Evolutionary conservation across 1,284 basidiomycete species (phyloP), one percentile per base, ranked within the genome.

Genomic region (Boletus smithii): DNA sequence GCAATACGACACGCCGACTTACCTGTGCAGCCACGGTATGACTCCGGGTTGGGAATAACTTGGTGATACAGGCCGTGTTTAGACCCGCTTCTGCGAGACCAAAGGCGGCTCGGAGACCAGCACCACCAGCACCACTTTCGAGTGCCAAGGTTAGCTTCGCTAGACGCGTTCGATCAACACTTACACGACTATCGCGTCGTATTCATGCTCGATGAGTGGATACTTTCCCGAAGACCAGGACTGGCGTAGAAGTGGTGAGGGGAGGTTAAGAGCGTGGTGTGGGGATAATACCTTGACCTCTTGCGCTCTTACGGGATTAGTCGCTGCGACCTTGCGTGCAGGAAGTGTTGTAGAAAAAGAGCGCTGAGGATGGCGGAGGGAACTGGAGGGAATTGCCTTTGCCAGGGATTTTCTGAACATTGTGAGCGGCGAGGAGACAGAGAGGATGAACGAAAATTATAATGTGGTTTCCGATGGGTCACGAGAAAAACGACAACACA

Each of bases 1-100:
- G 10, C 16, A 42, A 30, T 13, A 33, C 5, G 34, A 44, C 42
- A 17, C 20, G n/a, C n/a, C 16, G 32, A 67, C 75, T 45, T 61
- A 85, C 86, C 80, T 98, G 95, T 46, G 97, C 97, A 53, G 97
- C 97, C 58, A 99, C 97, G 33, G 97, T 99, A 71, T 99, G 97
- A 74, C 89, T 94, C 71, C 97, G 84, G 23, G 97, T 99, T n/a
- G 97, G 97, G 80, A 99, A 99, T 20, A 99, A 81, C 74, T 99
- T 99, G 60, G 95, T 95, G 69, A 98, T 97, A 70, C 95, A 98
- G 22, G 93, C 94, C 32, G 93, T 99, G 70, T 98, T 99, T 71
- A 98, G 88, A 48, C 97, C 97, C 57, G 91, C 93, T 73, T 99
- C 95, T 57, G 97, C 97, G 39, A 99, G 85, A 76, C 97, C 97